Conservation (phyloP, 306 rosid species). For the Prosopis cineraria region DNA sequence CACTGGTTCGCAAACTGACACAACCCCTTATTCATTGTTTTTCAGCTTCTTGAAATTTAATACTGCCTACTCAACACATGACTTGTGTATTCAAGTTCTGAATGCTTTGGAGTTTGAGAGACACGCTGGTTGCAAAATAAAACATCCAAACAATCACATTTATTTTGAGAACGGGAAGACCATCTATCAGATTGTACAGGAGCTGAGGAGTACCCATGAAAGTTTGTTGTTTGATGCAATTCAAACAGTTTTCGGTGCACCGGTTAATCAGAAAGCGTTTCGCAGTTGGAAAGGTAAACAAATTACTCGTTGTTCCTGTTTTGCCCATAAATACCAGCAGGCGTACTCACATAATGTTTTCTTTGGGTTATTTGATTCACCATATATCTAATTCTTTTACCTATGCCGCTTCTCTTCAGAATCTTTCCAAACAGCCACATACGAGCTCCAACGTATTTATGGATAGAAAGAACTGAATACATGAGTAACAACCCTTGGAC, state of each 20-base stretch:
- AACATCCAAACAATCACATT: slow-evolving; percentile 73
- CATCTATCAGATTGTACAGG: slow-evolving; percentile 66
- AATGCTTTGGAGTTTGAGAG: slow-evolving; percentile 76
- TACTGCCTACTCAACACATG: slow-evolving; percentile 8
- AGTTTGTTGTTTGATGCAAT: slow-evolving; percentile 21
- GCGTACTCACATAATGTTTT: background rate
- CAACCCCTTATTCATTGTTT: background rate
- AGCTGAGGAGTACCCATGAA: slow-evolving; percentile 61
- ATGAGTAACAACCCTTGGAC: background rate
- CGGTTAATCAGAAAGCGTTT: slow-evolving; percentile 9
- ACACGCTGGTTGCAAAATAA: slow-evolving; percentile 71
- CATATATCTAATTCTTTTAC: background rate
- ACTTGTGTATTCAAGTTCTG: slow-evolving; percentile 44
- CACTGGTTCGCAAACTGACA: background rate
- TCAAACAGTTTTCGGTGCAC: slow-evolving; percentile 14
- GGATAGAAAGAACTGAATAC: background rate
- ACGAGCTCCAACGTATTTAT: slow-evolving; percentile 14
- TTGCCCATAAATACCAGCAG: background rate
- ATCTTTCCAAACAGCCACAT: slow-evolving; percentile 10
- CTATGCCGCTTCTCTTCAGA: background rate
- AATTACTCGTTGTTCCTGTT: background rate
- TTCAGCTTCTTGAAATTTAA: background rate
- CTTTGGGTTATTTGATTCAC: background rate
- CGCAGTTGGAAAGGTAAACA: slow-evolving; percentile 15
- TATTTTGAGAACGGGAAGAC: slow-evolving; percentile 48